A percentile compares a stretch with the other conserved stretches of the same genome.
Evolutionary conservation across 225 moss, liverwort and hornwort genomes (phyloP).

Genomic region (Climacium dendroides): DNA sequence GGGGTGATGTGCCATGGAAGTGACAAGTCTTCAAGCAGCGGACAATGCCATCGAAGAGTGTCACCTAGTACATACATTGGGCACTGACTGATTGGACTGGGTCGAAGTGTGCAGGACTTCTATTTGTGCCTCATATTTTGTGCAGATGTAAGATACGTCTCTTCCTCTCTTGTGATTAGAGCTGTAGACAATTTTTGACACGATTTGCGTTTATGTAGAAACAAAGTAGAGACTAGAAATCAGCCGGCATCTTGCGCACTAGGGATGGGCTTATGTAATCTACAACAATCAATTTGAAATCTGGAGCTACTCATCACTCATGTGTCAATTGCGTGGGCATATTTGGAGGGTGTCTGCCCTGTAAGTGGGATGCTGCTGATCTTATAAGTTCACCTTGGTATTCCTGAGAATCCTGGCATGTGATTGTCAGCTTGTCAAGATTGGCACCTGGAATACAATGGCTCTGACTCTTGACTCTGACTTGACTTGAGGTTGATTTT

Average conservation of each 20-base stretch:
- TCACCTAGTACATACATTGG: neutral
- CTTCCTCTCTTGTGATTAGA: neutral
- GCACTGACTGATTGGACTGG: neutral
- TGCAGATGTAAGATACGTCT: constrained; percentile 18
- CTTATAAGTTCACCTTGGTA: neutral
- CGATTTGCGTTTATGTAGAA: neutral
- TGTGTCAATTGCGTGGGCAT: neutral
- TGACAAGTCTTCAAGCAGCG: neutral
- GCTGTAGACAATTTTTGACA: constrained; percentile 1
- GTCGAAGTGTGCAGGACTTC: neutral
- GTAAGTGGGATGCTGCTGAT: neutral
- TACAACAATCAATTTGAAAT: neutral
- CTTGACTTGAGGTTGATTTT: neutral
- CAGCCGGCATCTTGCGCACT: neutral
- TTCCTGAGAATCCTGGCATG: neutral
- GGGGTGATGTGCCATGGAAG: neutral
- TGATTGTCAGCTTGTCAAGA: neutral
- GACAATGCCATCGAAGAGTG: neutral
- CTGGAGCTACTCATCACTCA: neutral
- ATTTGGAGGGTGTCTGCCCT: neutral
- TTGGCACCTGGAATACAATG: neutral
- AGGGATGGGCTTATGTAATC: constrained; percentile 3
- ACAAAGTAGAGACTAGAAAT: neutral
- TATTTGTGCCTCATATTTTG: neutral
- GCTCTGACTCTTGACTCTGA: neutral